Base-by-base conservation (phyloP, 495 filamentous ascomycete species). In the Lasiosphaeriaceae sp. region DNA sequence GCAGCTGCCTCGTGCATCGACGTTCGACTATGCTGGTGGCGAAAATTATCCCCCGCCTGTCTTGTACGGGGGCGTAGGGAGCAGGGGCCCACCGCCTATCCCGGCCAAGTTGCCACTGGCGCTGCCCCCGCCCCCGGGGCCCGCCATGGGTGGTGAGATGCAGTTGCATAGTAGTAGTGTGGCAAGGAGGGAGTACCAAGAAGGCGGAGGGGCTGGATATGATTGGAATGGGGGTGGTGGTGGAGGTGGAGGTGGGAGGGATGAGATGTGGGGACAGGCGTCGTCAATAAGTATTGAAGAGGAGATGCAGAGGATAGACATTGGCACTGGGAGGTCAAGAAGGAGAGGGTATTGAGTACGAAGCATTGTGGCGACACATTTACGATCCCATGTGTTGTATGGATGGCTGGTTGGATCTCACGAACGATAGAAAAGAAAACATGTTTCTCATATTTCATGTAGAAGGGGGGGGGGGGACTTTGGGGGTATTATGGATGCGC, bases 291-390 rank as follows among this genome's bases (percentile, higher is more conserved):
- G 88, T 9, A 71, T 96, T 53, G 87, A 90, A 66, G 82, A 90
- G 54, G 91, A 96, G 71, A 78, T 96, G 71, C 83, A 81, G 57
- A 83, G 77, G 26, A 96, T 96, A 60, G 89, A 96, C 71, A 88
- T 96, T 57, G 90, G 90, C 22, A 72, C 72, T n/a, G 80, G 79
- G 3, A 61, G 76, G 54, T 65, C 61, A 24, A 54, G 63, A 50
- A 57, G 63, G 39, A 16, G 51, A 7, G 45, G 56, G 31, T 59
- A 53, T 31, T 59, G 26, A 59, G 14, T 24, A 49, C 19, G 21
- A 31, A 9, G 26, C 26, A 31, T 31, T 3, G 9, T 31, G 4
- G 26, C 26, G 26, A 9, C 26, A 9, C 26, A 9, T 31, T 31
- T 31, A 9, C 26, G 3, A 9, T 31, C 26, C 26, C 26, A 4